These are phyloP conservation scores for Moelleriella libera DNA, from an alignment of 2,329 filamentous ascomycete genomes.

Conservation along the genomic window DNA sequence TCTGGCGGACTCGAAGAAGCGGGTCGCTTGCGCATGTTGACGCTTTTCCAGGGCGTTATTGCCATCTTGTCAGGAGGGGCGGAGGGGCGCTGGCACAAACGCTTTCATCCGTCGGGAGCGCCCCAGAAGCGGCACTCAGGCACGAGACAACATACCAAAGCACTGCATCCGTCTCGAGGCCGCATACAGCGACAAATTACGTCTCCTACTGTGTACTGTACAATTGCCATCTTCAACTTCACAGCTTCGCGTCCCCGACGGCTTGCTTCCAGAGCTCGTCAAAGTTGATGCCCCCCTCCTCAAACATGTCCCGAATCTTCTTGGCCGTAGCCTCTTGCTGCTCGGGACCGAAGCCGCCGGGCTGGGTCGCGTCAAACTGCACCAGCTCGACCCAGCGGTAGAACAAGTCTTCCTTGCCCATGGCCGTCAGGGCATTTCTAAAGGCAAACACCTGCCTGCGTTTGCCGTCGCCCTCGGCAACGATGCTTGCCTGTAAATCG, in stretches of 20 bases:
- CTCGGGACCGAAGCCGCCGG: slow-evolving; percentile 64
- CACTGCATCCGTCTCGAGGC: neutral
- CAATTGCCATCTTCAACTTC: too few species aligned
- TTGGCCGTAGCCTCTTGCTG: slow-evolving; percentile 58
- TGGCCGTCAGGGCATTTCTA: slow-evolving; percentile 55
- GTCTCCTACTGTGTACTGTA: slow-evolving; percentile 4
- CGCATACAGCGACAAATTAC: neutral
- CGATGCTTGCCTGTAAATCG: slow-evolving; percentile 43
- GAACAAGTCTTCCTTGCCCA: slow-evolving; percentile 82
- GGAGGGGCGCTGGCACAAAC: too few species aligned
- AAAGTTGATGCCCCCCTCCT: slow-evolving; percentile 65
- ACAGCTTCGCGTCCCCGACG: slow-evolving; percentile 18
- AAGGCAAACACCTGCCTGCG: slow-evolving; percentile 68
- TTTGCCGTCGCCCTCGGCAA: slow-evolving; percentile 44
- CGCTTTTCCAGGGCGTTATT: too few species aligned
- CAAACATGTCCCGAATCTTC: slow-evolving; percentile 64
- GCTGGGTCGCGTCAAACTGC: slow-evolving; percentile 69
- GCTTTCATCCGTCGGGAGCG: too few species aligned
- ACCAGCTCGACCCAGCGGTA: slow-evolving; percentile 88
- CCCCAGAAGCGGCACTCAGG: neutral
- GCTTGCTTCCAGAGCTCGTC: slow-evolving; percentile 62
- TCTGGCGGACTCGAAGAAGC: too few species aligned
- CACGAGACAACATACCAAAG: neutral
- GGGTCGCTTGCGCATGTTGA: too few species aligned
- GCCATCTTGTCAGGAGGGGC: too few species aligned